Evolutionary conservation across 805 yeast species (phyloP).

Genomic region (Monosporozyma aerobia): DNA sequence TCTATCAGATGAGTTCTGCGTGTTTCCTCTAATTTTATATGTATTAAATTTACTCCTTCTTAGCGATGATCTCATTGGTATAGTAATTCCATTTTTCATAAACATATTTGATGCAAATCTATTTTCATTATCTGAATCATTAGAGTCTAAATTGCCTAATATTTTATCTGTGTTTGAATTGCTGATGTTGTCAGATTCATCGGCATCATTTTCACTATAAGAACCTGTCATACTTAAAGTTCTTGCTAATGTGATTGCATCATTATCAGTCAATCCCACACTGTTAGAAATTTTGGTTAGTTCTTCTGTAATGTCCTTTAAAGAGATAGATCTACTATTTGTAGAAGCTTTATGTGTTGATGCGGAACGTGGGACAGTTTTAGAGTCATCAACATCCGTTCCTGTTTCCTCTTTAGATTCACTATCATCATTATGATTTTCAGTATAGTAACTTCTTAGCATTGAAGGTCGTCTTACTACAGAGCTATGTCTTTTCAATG

Average conservation of each 20-base stretch:
- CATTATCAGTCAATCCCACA: slow-evolving; percentile 71
- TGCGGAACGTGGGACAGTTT: background rate
- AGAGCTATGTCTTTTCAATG: slow-evolving; percentile 12
- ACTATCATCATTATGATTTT: slow-evolving; percentile 24
- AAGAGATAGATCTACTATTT: slow-evolving; percentile 38
- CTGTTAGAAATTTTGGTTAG: slow-evolving; percentile 61
- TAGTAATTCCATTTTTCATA: slow-evolving; percentile 20
- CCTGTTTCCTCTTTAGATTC: slow-evolving; percentile 19
- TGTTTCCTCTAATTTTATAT: slow-evolving; percentile 33
- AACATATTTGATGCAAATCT: slow-evolving; percentile 27
- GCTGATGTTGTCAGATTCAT: slow-evolving; percentile 1
- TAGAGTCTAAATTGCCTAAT: background rate
- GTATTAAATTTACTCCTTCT: slow-evolving; percentile 45
- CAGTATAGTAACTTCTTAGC: slow-evolving; percentile 27
- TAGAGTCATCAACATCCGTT: background rate
- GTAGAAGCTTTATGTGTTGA: background rate
- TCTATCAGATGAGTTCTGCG: background rate
- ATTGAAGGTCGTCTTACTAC: slow-evolving; percentile 29
- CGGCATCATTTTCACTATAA: slow-evolving; percentile 29
- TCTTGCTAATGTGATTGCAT: slow-evolving; percentile 76
- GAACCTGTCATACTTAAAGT: slow-evolving; percentile 64
- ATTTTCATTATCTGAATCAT: slow-evolving; percentile 3
- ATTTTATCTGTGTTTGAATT: background rate
- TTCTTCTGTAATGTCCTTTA: slow-evolving; percentile 66
- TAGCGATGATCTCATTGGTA: slow-evolving; percentile 29